phyloP scores from a whole-genome alignment of 2,329 filamentous ascomycete genomes.

The Dothiorella sarmentorum region DNA sequence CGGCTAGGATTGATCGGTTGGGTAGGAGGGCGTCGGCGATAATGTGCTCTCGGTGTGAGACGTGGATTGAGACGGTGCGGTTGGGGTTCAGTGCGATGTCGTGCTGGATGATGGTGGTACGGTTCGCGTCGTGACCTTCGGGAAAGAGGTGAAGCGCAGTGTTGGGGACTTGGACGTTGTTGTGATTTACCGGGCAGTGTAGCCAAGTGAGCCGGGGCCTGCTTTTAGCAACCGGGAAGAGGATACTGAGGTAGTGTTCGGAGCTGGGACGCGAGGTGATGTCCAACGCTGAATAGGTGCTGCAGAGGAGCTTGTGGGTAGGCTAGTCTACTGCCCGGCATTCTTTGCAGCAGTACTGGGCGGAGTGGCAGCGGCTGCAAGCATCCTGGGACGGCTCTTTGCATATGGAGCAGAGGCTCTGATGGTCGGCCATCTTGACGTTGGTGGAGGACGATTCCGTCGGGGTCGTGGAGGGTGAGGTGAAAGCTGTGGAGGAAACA shows the following conservation, averaged over 20 bases:
- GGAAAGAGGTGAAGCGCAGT: too few relatives aligned
- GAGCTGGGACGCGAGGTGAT: background rate
- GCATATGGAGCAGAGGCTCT: background rate
- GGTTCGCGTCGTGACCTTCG: too few relatives aligned
- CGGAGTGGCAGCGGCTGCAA: conserved; percentile 12
- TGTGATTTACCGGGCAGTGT: too few relatives aligned
- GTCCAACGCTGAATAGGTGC: conserved; percentile 9
- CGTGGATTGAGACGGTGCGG: too few relatives aligned
- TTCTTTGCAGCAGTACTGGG: conserved; percentile 13
- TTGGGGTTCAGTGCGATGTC: too few relatives aligned
- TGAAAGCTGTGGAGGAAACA: too few relatives aligned
- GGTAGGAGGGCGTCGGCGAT: too few relatives aligned
- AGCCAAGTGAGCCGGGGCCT: conserved; percentile 15
- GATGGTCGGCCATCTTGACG: background rate
- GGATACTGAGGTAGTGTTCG: background rate
- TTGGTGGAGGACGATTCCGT: background rate
- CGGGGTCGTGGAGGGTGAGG: too few relatives aligned
- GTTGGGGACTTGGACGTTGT: too few relatives aligned
- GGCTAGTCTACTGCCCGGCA: conserved; percentile 15
- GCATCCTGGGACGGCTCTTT: background rate
- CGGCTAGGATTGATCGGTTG: too few relatives aligned
- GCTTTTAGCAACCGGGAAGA: conserved; percentile 6
- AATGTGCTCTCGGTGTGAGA: too few relatives aligned
- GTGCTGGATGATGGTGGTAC: too few relatives aligned
- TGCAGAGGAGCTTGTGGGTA: conserved; percentile 15